A percentile compares a stretch with the other conserved stretches of the same genome.
These are phyloP conservation scores for Aspergillus wentii DNA, from an alignment of 495 filamentous ascomycete species.

Conservation along the genomic window DNA sequence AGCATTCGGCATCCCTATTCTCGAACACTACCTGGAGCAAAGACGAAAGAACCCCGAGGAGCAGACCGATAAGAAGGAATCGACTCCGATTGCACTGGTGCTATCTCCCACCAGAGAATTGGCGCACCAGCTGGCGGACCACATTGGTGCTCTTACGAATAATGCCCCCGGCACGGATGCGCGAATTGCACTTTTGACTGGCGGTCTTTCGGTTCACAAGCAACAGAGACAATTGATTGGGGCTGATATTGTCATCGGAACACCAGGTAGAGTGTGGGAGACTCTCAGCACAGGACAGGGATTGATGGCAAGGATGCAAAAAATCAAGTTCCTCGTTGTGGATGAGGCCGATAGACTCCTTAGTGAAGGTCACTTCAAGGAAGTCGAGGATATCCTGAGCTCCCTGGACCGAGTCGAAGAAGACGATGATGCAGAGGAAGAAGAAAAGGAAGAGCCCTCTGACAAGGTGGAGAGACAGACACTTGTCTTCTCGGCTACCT, in stretches of 20 bases:
- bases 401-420: slow-evolving; percentile 59
- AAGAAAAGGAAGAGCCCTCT: slow-evolving; percentile 17
- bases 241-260: slow-evolving; percentile 87
- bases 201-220: slow-evolving; percentile 87
- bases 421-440: slow-evolving; percentile 30
- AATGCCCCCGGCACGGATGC: slow-evolving; percentile 52
- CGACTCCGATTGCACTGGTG: slow-evolving; percentile 71
- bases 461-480: slow-evolving; percentile 61
- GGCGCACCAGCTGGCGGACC: slow-evolving; percentile 81
- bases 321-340: slow-evolving; percentile 77
- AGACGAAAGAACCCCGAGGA: slow-evolving; percentile 16
- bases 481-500: slow-evolving; percentile 94
- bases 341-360: slow-evolving; percentile 93
- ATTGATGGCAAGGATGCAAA: slow-evolving; percentile 57
- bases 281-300: slow-evolving; percentile 67
- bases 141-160: slow-evolving; percentile 67
- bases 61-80: slow-evolving; percentile 18
- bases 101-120: slow-evolving; percentile 90
- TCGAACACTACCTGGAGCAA: slow-evolving; percentile 41
- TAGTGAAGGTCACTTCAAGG: slow-evolving; percentile 92
- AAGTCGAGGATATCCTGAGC: slow-evolving; percentile 78
- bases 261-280: slow-evolving; percentile 92
- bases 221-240: slow-evolving; percentile 71
- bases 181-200: slow-evolving; percentile 77
- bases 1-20: slow-evolving; percentile 69